Conservation (phyloP, 352 stramenopile species). For the Globisporangium sylvaticum region DNA sequence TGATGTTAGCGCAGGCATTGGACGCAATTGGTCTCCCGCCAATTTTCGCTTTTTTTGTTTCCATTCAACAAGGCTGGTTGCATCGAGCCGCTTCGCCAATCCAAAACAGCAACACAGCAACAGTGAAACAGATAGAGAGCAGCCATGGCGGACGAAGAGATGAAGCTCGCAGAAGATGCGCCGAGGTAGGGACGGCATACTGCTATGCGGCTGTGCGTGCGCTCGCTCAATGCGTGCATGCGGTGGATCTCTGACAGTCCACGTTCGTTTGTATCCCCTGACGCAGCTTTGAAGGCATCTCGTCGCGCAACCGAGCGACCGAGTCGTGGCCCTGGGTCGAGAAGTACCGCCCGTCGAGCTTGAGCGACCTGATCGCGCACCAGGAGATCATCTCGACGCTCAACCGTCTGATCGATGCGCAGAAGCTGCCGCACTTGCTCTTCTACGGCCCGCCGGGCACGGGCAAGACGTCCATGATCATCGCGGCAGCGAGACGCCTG, state of each 20-base stretch:
- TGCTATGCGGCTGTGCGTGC: background rate
- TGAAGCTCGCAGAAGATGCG: conserved; percentile 54
- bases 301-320: conserved; percentile 71
- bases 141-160: conserved; percentile 19
- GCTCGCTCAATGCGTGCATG: background rate
- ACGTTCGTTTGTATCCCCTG: background rate
- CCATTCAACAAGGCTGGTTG: too few species aligned
- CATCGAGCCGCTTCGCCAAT: background rate
- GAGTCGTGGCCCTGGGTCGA: conserved; percentile 96
- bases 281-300: conserved; percentile 79
- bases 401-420: conserved; percentile 93
- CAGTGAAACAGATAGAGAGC: background rate
- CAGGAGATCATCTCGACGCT: conserved; percentile 96
- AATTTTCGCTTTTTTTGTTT: too few species aligned
- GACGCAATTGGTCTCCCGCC: too few species aligned
- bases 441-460: conserved; percentile 97
- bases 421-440: conserved; percentile 96
- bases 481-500: conserved; percentile 93
- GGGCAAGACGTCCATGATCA: conserved; percentile 98
- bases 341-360: conserved; percentile 94
- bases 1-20: too few species aligned
- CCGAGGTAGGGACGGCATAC: conserved; percentile 19
- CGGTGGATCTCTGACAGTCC: background rate
- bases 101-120: background rate
- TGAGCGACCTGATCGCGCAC: conserved; percentile 96